Evolutionary conservation across 495 filamentous ascomycete genomes (phyloP), one percentile per base, ranked within the genome.

Genomic region (Aspergillus asperescens): DNA sequence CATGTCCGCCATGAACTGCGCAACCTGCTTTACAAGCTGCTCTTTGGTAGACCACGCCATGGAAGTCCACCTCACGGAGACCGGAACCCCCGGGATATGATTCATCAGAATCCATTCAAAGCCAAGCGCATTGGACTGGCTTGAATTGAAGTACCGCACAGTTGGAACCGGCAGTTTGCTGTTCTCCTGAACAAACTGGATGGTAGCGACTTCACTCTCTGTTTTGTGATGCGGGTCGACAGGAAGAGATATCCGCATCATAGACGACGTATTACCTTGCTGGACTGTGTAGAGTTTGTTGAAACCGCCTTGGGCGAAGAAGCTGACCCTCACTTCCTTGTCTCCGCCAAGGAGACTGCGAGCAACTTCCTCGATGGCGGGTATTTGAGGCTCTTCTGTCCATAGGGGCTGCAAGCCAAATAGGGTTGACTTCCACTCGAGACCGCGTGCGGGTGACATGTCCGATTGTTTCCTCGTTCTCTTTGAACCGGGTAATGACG

Each of bases 51-150:
- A 38, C 4, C 12, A 10, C 3, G 4, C 24, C 24, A 43, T 3
- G 4, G 40, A 1, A 13, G 12, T 18, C 40, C 40, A 43, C 20
- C 13, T 25, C 13, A 24, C 16, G 20, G 10, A 24, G 4, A 43
- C 19, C 8, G 40, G 16, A 5, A 24, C n/a, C 3, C 40, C 40
- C 5, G 40, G 20, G 12, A 43, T 43, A 3, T 15, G 12, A 5
- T 24, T 15, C 40, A 43, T 43, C 10, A 43, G 40, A n/a, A 43
- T 43, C 40, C 40, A 43, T 19, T 43, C 40, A 15, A 43, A 43
- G 12, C 40, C 40, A 15, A 43, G 13, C 20, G 23, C 20, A 27
- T 13, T 43, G 4, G 2, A 1, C 0, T 3, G 4, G n/a, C 15
- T 23, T 3, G 5, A 18, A 7, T 43, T 19, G 12, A 25, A 43